Conservation (phyloP, 83 land plant species). For the Picea abies region DNA sequence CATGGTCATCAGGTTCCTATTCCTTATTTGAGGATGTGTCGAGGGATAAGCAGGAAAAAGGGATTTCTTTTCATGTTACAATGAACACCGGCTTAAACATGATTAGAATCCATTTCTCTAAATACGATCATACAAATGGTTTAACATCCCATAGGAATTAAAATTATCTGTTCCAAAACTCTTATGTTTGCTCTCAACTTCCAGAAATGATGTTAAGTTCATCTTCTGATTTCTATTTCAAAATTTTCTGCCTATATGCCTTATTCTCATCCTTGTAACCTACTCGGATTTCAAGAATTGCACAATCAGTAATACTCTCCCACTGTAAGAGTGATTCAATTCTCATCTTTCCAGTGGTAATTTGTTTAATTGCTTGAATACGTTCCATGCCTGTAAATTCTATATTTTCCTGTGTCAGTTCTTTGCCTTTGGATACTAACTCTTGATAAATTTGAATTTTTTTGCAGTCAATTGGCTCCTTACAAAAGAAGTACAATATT, state of each 20-base stretch:
- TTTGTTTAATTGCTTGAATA: background rate
- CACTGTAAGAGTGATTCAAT: background rate
- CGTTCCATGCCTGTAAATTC: background rate
- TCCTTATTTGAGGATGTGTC: background rate
- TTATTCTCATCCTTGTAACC: background rate
- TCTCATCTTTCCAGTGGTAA: background rate
- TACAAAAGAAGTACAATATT: slow-evolving; percentile 78
- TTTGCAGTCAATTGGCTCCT: slow-evolving; percentile 80
- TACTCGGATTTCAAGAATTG: background rate
- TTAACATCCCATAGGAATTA: background rate
- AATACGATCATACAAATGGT: background rate
- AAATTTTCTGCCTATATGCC: background rate
- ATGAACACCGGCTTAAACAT: background rate
- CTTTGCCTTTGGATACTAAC: slow-evolving; percentile 1
- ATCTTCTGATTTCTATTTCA: no score
- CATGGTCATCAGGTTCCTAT: background rate
- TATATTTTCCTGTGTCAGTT: background rate
- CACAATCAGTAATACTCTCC: background rate
- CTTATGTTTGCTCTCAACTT: background rate
- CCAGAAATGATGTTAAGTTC: no score
- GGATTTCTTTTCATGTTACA: background rate
- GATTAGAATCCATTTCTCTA: background rate
- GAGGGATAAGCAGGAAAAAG: background rate
- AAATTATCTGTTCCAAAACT: background rate
- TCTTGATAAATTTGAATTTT: slow-evolving; percentile 1